Evolutionary conservation across 1,284 basidiomycete species (phyloP).

Genomic region (Volvariella volvacea): DNA sequence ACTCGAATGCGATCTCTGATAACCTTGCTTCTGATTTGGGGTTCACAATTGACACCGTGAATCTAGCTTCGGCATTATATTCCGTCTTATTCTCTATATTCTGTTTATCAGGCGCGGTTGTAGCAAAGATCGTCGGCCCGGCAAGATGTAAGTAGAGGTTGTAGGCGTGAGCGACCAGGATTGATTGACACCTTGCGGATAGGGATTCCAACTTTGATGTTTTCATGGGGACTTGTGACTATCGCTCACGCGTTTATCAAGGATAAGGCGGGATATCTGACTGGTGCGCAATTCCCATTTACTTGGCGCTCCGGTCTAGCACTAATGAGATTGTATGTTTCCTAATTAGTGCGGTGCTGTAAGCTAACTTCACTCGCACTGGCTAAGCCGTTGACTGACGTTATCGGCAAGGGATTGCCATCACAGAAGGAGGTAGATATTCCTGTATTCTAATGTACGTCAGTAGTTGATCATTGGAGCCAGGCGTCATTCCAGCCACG

Average conservation of each 20-base stretch:
- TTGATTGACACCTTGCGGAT: neutral
- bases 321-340: too few relatives aligned
- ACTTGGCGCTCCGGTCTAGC: neutral
- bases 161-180: neutral
- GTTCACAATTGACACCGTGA: slow-evolving; percentile 30
- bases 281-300: slow-evolving; percentile 13
- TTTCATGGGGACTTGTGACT: slow-evolving; percentile 31
- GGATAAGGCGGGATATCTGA: slow-evolving; percentile 26
- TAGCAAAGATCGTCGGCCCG: slow-evolving; percentile 29
- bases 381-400: neutral
- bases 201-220: slow-evolving; percentile 32
- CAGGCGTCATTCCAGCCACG: slow-evolving; percentile 29
- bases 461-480: neutral
- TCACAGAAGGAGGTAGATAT: slow-evolving; percentile 26
- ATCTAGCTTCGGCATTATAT: slow-evolving; percentile 27
- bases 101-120: slow-evolving; percentile 26
- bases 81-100: slow-evolving; percentile 25
- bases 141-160: slow-evolving; percentile 27
- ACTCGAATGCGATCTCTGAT: slow-evolving; percentile 31
- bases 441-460: neutral
- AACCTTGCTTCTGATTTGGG: slow-evolving; percentile 28
- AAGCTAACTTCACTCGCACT: slow-evolving; percentile 7
- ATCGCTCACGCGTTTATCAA: slow-evolving; percentile 26
- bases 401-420: slow-evolving; percentile 24
- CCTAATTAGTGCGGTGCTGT: slow-evolving; percentile 25